phyloP scores from a whole-genome alignment of 768 basidiomycete genomes.

The Leucocoprinus birnbaumii region DNA sequence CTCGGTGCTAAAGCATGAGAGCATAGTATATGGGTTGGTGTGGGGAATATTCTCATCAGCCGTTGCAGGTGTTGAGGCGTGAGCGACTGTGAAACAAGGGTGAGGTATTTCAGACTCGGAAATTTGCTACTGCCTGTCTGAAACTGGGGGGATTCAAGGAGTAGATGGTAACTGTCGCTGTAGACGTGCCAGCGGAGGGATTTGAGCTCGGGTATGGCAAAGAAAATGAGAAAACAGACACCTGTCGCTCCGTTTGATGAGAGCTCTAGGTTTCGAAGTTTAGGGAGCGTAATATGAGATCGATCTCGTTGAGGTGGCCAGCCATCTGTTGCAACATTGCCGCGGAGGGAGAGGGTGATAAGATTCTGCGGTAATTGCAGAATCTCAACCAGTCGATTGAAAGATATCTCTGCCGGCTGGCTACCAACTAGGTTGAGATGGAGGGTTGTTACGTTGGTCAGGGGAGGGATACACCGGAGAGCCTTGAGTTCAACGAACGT shows the following conservation, averaged over 20 bases:
- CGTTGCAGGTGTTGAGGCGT: not conserved
- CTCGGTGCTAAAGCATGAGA: not conserved
- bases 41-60: not conserved
- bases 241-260: slow-evolving; percentile 20
- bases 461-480: slow-evolving; percentile 21
- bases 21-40: slow-evolving; percentile 2
- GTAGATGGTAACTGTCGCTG: slow-evolving; percentile 18
- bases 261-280: slow-evolving; percentile 25
- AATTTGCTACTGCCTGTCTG: slow-evolving; percentile 20
- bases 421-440: slow-evolving; percentile 21
- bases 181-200: slow-evolving; percentile 32
- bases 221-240: slow-evolving; percentile 23
- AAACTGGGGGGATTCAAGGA: slow-evolving; percentile 22
- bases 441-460: slow-evolving; percentile 29
- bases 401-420: slow-evolving; percentile 9
- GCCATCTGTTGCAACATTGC: slow-evolving; percentile 13
- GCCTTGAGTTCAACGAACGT: slow-evolving; percentile 23
- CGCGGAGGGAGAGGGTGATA: slow-evolving; percentile 27
- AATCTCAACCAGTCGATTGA: slow-evolving; percentile 17
- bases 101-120: slow-evolving; percentile 31
- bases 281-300: slow-evolving; percentile 19
- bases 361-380: slow-evolving; percentile 21
- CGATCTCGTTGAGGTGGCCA: slow-evolving; percentile 19
- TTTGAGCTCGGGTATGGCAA: slow-evolving; percentile 28
- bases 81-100: slow-evolving; percentile 14